These are phyloP conservation scores for Backusella luteola DNA, from an alignment of 192 early-diverging fungal genomes.

Conservation along the genomic window DNA sequence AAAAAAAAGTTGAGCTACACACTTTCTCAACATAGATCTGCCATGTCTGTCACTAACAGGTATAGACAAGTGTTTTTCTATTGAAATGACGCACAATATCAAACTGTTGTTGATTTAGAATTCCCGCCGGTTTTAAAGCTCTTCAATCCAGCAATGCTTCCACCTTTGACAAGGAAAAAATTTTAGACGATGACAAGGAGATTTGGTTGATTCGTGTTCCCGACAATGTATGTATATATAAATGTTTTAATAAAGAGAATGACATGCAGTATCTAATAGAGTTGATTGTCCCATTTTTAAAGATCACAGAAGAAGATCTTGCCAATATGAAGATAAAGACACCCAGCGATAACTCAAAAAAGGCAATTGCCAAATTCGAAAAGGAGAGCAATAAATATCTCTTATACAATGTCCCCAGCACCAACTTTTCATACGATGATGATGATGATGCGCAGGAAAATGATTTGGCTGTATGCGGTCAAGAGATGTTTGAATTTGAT, in stretches of 20 bases:
- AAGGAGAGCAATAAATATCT: constrained; percentile 19
- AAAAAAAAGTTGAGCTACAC: background rate
- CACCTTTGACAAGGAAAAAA: constrained; percentile 22
- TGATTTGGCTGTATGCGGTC: constrained; percentile 32
- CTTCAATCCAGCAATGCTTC: constrained; percentile 7
- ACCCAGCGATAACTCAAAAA: background rate
- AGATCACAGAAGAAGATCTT: constrained; percentile 14
- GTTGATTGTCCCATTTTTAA: background rate
- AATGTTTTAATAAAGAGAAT: background rate
- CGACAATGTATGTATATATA: constrained; percentile 24
- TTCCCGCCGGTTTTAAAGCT: constrained; percentile 23
- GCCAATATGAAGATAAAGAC: background rate
- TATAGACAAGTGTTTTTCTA: background rate
- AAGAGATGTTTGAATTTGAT: constrained; percentile 35
- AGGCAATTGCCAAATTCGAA: background rate
- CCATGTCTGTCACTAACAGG: background rate
- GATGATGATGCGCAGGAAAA: constrained; percentile 4
- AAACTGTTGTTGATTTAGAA: background rate
- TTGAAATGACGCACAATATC: background rate
- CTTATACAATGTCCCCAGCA: constrained; percentile 32
- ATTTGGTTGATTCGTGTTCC: constrained; percentile 39
- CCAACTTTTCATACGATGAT: background rate
- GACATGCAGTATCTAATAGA: background rate
- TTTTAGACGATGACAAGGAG: constrained; percentile 37
- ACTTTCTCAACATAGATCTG: background rate